Evolutionary conservation across 2,329 filamentous ascomycete genomes (phyloP), one percentile per base, ranked within the genome.

Genomic region (Scedosporium minutisporum): DNA sequence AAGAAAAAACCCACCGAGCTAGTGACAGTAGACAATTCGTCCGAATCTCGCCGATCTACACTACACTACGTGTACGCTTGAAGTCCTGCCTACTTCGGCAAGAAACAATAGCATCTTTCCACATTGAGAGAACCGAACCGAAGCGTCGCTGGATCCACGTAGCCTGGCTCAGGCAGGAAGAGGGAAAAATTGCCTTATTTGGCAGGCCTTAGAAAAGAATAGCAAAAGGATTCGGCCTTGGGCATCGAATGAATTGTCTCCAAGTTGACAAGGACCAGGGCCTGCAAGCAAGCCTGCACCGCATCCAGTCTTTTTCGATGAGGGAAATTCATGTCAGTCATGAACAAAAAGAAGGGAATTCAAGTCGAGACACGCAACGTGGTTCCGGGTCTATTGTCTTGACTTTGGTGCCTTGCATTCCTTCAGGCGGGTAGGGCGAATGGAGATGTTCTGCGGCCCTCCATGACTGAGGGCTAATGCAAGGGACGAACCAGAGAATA

Each of bases 331-430:
- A 18, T 55, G 51, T 29, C 51, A 55, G 51, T 55, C 51, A 55
- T 55, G 51, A 55, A 21, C 9, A 21, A 55, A 16, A 55, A 55
- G 48, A 23, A 25, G 16, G 18, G 51, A 55, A 38, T 38, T 38
- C 33, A 38, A 38, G 33, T 38, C 33, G 33, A 38, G 33, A 38
- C 33, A 38, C 33, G 33, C 33, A 55, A 55, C 51, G 51, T 55
- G 51, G 51, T 48, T 14, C n/a, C 6, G 14, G 44, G 44, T 48
- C 44, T 38, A 38, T 14, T 38, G 10, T 38, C n/a, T 60, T 44
- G 58, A 14, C 27, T 14, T 25, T 46, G 18, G 58, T 60, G 44
- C 58, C 58, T 60, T 60, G 58, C 58, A 60, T 60, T 46, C 58
- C 41, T 46, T 46, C n/a, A 33, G 29, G 57, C 44, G 10, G 14